These are phyloP conservation scores for Arachis hypogaea DNA, from an alignment of 306 rosid species.

Conservation along the genomic window DNA sequence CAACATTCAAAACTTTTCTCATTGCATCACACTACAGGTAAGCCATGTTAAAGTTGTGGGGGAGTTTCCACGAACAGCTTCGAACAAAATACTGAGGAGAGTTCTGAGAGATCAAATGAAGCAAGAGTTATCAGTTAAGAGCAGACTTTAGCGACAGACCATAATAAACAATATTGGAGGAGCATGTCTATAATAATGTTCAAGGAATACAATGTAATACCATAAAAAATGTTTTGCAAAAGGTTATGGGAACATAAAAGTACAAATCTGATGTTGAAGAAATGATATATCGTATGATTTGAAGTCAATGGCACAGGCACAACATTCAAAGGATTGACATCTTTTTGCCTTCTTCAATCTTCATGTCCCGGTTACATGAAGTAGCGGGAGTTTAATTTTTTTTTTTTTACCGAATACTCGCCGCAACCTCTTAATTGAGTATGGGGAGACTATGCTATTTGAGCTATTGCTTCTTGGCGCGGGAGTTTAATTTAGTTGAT, in stretches of 20 bases:
- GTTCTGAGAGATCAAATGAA: conserved; percentile 80
- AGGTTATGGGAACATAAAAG: background rate
- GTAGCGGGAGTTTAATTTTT: too few species aligned
- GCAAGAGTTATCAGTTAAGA: conserved; percentile 59
- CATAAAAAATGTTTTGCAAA: background rate
- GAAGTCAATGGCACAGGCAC: background rate
- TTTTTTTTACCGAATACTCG: too few species aligned
- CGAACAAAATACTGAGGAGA: conserved; percentile 82
- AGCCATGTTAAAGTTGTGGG: conserved; percentile 58
- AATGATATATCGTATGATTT: background rate
- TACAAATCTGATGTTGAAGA: background rate
- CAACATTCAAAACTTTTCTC: conserved; percentile 8
- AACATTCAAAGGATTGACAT: too few species aligned
- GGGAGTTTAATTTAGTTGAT: too few species aligned
- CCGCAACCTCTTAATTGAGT: too few species aligned
- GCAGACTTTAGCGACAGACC: conserved; percentile 56
- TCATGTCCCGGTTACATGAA: too few species aligned
- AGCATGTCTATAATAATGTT: too few species aligned
- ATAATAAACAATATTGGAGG: background rate
- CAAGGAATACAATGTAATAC: too few species aligned
- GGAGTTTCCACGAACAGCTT: conserved; percentile 78
- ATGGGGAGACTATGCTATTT: too few species aligned
- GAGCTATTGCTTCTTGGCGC: too few species aligned
- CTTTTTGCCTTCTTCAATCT: too few species aligned
- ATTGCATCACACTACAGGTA: conserved; percentile 53